Base-by-base conservation (phyloP, 108 stramenopile genomes). In the Aureococcus anophagefferens region DNA sequence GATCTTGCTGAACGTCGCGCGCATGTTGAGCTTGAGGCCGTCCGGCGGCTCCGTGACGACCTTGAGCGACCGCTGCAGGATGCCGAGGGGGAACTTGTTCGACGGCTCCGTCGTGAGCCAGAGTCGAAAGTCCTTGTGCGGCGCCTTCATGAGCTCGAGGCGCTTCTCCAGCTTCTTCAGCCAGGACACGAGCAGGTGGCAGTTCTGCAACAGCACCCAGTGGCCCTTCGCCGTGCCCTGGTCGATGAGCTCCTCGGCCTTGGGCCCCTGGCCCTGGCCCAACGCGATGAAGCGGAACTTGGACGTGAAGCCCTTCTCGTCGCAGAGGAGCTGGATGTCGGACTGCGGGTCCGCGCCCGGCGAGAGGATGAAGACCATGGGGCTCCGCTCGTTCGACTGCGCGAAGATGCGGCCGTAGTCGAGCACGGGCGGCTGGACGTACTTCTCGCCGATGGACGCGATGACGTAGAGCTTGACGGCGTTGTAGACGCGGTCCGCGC, bases 81-180 rank as follows among this genome's bases (percentile, higher is more conserved):
- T 88, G 28, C 88, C 88, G 31, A 88, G 78, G 29, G 88, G 88
- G 68, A 88, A 88, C 81, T 84, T 84, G 62, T 87, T 85, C 30
- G 85, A 87, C 21, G 88, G 88, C 65, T 88, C 88, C n/a, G 88
- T 88, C 25, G 88, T 88, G 44, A 88, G 78, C 86, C 86, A 88
- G 18, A 88, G 72, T 14, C 88, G 80, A 74, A 88, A 88, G 69
- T 85, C 84, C 30, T 71, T 70, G 67, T 84, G 83, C 44, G 72
- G 64, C 31, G 62, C 65, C 35, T 80, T 81, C 83, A 86, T 87
- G 9, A 67, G 35, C 72, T 87, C 79, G 51, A 88, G 64, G 21
- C 67, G 70, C 68, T 85, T 84, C 68, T 88, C 88, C 28, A 86
- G 77, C 30, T 71, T 81, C 44, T 81, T 81, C 64, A 88, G 77